phyloP scores from a whole-genome alignment of 2,329 filamentous ascomycete genomes.

The Rhexocercosporidium sp. region DNA sequence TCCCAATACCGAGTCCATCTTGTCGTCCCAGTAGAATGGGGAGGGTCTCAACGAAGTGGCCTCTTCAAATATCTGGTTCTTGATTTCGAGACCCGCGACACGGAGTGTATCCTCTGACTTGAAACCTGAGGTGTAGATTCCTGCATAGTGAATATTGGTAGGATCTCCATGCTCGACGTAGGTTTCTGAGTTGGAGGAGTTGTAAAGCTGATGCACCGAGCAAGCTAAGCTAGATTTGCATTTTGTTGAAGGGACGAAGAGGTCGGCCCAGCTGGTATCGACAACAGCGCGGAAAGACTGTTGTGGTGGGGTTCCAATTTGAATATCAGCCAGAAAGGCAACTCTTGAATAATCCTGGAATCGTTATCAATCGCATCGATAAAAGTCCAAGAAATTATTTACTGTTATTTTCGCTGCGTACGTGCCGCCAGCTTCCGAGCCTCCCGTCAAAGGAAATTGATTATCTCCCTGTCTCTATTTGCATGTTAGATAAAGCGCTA shows the following conservation, averaged over 20 bases:
- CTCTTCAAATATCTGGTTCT: slow-evolving; percentile 5
- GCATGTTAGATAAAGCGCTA: not conserved
- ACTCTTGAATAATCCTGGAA: slow-evolving; percentile 1
- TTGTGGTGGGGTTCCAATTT: slow-evolving; percentile 6
- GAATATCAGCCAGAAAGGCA: not conserved
- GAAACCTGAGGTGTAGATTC: slow-evolving; percentile 2
- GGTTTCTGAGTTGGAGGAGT: not conserved
- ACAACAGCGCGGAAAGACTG: slow-evolving; percentile 7
- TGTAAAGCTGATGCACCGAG: not conserved
- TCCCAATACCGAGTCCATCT: not conserved
- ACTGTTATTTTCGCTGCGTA: not conserved
- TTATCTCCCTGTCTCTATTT: not conserved
- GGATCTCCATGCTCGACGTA: not conserved
- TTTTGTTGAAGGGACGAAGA: not conserved
- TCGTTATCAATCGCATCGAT: not conserved
- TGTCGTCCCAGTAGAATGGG: not conserved
- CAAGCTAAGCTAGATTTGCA: not conserved
- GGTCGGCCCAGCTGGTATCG: not conserved
- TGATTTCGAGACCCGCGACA: not conserved
- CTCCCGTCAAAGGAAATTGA: not conserved
- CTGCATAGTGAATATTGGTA: slow-evolving; percentile 2
- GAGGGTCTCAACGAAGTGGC: not conserved
- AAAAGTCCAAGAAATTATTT: not conserved
- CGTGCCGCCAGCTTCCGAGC: not conserved
- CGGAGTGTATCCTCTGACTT: slow-evolving; percentile 5